Conservation (phyloP, 805 yeast species). For the Yarrowia osloensis region DNA sequence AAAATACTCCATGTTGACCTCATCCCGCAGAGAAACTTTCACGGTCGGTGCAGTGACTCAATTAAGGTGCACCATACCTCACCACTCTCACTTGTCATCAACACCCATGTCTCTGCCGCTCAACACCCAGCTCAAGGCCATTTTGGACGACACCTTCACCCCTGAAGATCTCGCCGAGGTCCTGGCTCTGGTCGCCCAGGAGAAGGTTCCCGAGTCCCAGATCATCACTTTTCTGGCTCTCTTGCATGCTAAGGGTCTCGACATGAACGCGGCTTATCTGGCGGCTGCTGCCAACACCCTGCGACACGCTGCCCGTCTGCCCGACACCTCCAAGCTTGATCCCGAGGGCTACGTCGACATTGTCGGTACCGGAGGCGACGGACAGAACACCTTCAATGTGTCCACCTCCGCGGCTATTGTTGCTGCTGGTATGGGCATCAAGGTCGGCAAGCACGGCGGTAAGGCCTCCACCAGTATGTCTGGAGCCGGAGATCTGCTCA, state of each 20-base stretch:
- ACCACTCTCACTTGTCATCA: constrained; percentile 7
- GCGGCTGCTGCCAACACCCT: constrained; percentile 84
- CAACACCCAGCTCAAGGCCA: constrained; percentile 65
- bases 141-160: constrained; percentile 56
- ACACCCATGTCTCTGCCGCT: constrained; percentile 35
- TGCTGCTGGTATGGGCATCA: constrained; percentile 81
- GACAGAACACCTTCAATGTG: constrained; percentile 95
- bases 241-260: constrained; percentile 70
- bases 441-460: constrained; percentile 94
- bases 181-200: constrained; percentile 59
- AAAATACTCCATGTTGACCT: neutral
- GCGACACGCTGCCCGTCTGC: constrained; percentile 49
- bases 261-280: constrained; percentile 76
- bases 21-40: constrained; percentile 23
- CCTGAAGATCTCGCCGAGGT: constrained; percentile 67
- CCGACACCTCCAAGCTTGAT: constrained; percentile 34
- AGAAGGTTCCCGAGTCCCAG: constrained; percentile 66
- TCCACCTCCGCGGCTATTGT: constrained; percentile 93
- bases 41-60: constrained; percentile 21
- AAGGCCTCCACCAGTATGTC: constrained; percentile 91
- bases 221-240: constrained; percentile 79
- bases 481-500: constrained; percentile 90
- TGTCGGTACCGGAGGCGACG: constrained; percentile 99
- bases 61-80: constrained; percentile 13
- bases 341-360: constrained; percentile 70